Conservation (phyloP, 495 filamentous ascomycete species). For the Neurospora africana region DNA sequence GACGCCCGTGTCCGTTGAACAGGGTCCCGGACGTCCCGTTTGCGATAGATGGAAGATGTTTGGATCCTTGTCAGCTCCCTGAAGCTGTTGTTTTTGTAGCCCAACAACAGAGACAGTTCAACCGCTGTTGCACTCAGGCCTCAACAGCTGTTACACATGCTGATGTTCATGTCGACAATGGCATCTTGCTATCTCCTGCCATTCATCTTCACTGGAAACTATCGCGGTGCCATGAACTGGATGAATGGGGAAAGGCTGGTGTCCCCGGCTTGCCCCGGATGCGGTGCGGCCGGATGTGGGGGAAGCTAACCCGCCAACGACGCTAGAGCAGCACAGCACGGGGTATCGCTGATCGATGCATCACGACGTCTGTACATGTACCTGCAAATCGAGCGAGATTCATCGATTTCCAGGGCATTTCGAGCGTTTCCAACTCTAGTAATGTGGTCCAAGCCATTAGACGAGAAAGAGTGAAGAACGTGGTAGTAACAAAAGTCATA, state of each 20-base stretch:
- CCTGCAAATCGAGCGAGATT: background rate
- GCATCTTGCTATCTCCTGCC: background rate
- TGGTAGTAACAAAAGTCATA: background rate
- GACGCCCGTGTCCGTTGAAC: background rate
- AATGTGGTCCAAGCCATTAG: background rate
- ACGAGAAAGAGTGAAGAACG: background rate
- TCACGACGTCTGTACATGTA: background rate
- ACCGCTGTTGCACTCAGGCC: background rate
- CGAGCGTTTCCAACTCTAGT: background rate
- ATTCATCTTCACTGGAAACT: background rate
- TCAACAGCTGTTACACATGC: background rate
- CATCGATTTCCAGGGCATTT: background rate
- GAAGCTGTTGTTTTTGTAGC: background rate
- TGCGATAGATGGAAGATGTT: background rate
- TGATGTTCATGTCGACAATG: background rate
- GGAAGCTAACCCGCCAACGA: background rate
- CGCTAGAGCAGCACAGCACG: background rate
- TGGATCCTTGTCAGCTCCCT: background rate
- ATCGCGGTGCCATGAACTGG: background rate
- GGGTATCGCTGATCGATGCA: background rate
- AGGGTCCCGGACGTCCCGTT: background rate
- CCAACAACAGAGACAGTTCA: background rate
- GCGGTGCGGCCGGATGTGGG: background rate
- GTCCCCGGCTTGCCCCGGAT: background rate
- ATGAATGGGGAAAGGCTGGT: background rate